Conservation (phyloP, 345 rosid genomes). For the Laguncularia racemosa region DNA sequence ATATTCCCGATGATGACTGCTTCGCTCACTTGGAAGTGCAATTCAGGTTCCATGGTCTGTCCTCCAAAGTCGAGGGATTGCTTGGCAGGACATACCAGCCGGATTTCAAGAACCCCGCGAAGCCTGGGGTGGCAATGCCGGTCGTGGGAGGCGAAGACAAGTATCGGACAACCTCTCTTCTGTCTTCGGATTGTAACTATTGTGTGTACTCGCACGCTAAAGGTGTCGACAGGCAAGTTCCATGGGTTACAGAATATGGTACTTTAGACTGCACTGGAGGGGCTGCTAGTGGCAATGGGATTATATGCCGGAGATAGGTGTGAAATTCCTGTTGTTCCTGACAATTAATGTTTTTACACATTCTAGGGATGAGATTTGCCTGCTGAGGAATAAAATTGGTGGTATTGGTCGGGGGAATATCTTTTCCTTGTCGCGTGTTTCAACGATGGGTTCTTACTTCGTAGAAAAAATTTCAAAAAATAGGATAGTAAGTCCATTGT, state of each 20-base stretch:
- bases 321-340: no score
- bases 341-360: no score
- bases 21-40: constrained; percentile 66
- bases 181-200: constrained; percentile 31
- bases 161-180: constrained; percentile 43
- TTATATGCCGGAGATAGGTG: constrained; percentile 44
- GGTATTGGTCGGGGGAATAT: no score
- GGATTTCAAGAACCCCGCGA: constrained; percentile 58
- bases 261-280: constrained; percentile 42
- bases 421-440: no score
- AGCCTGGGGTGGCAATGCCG: constrained; percentile 60
- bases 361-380: no score
- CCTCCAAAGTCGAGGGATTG: constrained; percentile 55
- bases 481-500: no score
- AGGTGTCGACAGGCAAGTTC: constrained; percentile 5
- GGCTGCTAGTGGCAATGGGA: constrained; percentile 36
- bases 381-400: no score
- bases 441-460: no score
- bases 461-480: no score
- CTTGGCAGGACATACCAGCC: constrained; percentile 60
- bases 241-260: constrained; percentile 20
- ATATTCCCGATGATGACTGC: constrained; percentile 46
- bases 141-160: constrained; percentile 49
- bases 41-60: constrained; percentile 47
- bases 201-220: constrained; percentile 27